A percentile compares a stretch with the other conserved stretches of the same genome.
These are phyloP conservation scores for Ceratobasidium sp. DNA, from an alignment of 1,284 basidiomycete genomes.

Conservation along the genomic window DNA sequence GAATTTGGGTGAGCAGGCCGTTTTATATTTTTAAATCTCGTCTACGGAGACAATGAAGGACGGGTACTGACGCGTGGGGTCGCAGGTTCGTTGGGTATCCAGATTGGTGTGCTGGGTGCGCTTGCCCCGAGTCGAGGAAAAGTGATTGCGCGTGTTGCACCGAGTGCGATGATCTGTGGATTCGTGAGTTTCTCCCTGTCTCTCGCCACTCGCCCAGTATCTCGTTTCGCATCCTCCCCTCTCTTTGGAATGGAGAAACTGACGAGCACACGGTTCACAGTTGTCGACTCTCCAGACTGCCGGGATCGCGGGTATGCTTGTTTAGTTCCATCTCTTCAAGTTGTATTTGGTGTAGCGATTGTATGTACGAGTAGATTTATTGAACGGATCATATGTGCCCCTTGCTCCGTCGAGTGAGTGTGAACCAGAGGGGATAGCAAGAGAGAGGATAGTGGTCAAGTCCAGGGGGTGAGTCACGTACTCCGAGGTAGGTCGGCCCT, in stretches of 20 bases:
- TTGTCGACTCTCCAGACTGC: slow-evolving; percentile 57
- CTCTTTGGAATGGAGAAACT: background rate
- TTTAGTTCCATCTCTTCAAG: slow-evolving; percentile 39
- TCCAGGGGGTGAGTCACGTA: no score
- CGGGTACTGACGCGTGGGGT: background rate
- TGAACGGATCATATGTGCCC: slow-evolving; percentile 3
- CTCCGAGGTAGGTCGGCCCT: no score
- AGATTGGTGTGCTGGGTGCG: slow-evolving; percentile 87
- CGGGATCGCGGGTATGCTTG: slow-evolving; percentile 56
- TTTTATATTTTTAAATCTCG: no score
- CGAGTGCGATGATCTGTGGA: slow-evolving; percentile 83
- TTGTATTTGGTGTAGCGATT: background rate
- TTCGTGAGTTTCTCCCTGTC: slow-evolving; percentile 61
- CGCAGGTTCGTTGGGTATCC: slow-evolving; percentile 78
- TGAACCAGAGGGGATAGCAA: no score
- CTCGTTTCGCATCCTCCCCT: slow-evolving; percentile 3
- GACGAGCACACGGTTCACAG: slow-evolving; percentile 4
- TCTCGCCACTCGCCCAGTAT: slow-evolving; percentile 20
- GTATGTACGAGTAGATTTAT: slow-evolving; percentile 25
- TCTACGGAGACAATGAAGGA: no score
- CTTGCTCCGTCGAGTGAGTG: no score
- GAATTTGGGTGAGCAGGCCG: slow-evolving; percentile 75
- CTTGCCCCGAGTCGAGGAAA: slow-evolving; percentile 81
- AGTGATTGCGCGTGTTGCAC: slow-evolving; percentile 75
- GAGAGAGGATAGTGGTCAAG: no score